Conservation (phyloP, 441 rosid species). For the Pelargonium citronellum region DNA sequence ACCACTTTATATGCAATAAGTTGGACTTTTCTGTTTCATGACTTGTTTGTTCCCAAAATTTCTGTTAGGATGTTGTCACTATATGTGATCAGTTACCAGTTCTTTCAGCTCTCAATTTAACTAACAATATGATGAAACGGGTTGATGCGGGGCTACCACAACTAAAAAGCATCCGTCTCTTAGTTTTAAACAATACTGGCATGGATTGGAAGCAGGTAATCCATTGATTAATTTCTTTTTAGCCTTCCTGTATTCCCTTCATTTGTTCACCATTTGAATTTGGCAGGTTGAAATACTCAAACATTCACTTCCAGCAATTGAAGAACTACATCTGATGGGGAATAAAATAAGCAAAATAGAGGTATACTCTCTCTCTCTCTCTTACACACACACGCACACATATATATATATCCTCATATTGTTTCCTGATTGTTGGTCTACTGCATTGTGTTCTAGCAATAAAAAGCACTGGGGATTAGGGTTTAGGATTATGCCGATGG, state of each 20-base stretch:
- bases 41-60: neutral
- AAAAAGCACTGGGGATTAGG: too few relatives aligned
- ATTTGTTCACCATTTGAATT: slow-evolving; percentile 4
- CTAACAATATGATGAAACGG: slow-evolving; percentile 53
- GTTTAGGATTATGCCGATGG: too few relatives aligned
- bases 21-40: neutral
- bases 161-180: slow-evolving; percentile 47
- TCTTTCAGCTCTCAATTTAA: slow-evolving; percentile 60
- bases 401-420: too few relatives aligned
- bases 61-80: slow-evolving; percentile 54
- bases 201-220: slow-evolving; percentile 69
- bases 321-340: slow-evolving; percentile 89
- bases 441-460: too few relatives aligned
- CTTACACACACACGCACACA: too few relatives aligned
- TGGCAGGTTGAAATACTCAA: slow-evolving; percentile 65
- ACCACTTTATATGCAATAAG: neutral
- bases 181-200: slow-evolving; percentile 68
- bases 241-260: neutral
- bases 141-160: slow-evolving; percentile 40
- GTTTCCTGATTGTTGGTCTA: too few relatives aligned
- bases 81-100: slow-evolving; percentile 63
- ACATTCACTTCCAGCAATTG: slow-evolving; percentile 57
- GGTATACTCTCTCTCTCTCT: slow-evolving; percentile 27
- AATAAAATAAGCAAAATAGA: slow-evolving; percentile 52
- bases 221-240: neutral